These are phyloP conservation scores for Heritiera littoralis DNA, from an alignment of 345 rosid genomes.

Conservation along the genomic window DNA sequence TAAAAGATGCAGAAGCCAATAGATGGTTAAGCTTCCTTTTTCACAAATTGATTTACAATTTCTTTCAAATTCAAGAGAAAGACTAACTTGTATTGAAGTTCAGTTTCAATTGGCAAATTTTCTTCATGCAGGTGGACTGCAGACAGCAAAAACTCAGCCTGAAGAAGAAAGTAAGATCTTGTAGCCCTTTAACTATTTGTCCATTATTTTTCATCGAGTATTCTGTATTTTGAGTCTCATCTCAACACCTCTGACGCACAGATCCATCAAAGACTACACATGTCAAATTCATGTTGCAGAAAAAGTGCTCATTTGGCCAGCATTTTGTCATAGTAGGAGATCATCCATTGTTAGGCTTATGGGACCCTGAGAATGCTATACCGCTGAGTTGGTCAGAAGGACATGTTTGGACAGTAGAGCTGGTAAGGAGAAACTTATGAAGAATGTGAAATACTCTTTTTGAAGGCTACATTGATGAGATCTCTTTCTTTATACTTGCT, in stretches of 20 bases:
- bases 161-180: conserved; percentile 33
- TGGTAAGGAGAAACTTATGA: conserved; percentile 42
- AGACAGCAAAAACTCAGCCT: conserved; percentile 23
- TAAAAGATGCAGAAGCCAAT: not conserved
- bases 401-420: conserved; percentile 70
- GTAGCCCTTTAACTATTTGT: not conserved
- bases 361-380: conserved; percentile 69
- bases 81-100: not conserved
- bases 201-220: not conserved
- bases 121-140: conserved; percentile 36
- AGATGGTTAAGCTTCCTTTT: not conserved
- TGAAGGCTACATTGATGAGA: conserved; percentile 20
- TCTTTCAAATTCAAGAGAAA: not conserved
- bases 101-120: conserved; percentile 4
- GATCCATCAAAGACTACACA: conserved; percentile 49
- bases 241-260: conserved; percentile 22
- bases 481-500: conserved; percentile 13
- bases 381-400: conserved; percentile 84
- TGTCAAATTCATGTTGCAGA: conserved; percentile 67
- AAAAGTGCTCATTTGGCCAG: conserved; percentile 78
- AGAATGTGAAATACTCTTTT: not conserved
- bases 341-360: conserved; percentile 64
- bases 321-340: conserved; percentile 72
- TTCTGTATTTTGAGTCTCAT: not conserved
- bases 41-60: not conserved